These are phyloP conservation scores for Suhomyces vadensis DNA, from an alignment of 805 yeast species.

Conservation along the genomic window DNA sequence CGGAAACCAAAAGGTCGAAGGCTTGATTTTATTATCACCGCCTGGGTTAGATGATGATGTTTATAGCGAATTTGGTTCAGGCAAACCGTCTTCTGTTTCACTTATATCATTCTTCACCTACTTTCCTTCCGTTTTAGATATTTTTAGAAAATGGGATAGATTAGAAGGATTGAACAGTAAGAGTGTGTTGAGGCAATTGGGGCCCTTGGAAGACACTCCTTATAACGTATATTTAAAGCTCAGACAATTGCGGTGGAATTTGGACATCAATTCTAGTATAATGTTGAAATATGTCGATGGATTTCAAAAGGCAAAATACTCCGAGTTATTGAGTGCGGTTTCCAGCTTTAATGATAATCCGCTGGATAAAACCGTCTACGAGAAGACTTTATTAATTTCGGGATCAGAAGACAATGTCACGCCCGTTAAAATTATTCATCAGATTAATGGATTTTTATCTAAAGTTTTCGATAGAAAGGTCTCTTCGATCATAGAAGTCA, in stretches of 20 bases:
- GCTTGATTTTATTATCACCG: conserved; percentile 51
- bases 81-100: conserved; percentile 5
- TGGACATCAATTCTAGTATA: conserved; percentile 57
- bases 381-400: conserved; percentile 55
- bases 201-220: conserved; percentile 7
- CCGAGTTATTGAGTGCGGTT: conserved; percentile 47
- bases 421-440: conserved; percentile 41
- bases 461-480: conserved; percentile 26
- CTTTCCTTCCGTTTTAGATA: conserved; percentile 51
- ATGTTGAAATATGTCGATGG: conserved; percentile 57
- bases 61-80: background rate
- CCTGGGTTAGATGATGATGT: conserved; percentile 40
- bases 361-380: conserved; percentile 28
- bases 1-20: conserved; percentile 43
- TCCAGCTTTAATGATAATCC: conserved; percentile 36
- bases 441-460: conserved; percentile 28
- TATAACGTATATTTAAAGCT: conserved; percentile 41
- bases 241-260: conserved; percentile 69
- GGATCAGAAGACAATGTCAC: conserved; percentile 62
- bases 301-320: conserved; percentile 41
- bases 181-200: conserved; percentile 60
- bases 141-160: conserved; percentile 60
- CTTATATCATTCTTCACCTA: conserved; percentile 34
- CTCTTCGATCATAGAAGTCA: conserved; percentile 38
- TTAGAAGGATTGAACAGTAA: conserved; percentile 59